phyloP scores from a whole-genome alignment of 2,329 filamentous ascomycete species.

The Penicillium freii region DNA sequence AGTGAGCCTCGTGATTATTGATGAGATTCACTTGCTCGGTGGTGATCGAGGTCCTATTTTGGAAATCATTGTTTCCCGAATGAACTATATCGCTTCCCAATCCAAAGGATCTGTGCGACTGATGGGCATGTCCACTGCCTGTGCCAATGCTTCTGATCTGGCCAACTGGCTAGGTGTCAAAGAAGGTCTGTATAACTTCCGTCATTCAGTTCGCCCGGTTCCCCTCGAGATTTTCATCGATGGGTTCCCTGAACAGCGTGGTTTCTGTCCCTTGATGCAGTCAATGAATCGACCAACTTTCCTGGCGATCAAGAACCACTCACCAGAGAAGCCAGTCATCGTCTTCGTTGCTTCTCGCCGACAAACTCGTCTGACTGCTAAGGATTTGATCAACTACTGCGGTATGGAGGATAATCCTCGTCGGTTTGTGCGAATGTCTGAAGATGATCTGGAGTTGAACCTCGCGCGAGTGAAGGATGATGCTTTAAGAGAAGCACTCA shows the following conservation, averaged over 20 bases:
- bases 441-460: conserved; percentile 87
- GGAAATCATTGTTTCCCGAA: conserved; percentile 87
- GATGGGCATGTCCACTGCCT: conserved; percentile 98
- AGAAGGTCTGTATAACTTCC: conserved; percentile 93
- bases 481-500: conserved; percentile 86
- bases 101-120: conserved; percentile 85
- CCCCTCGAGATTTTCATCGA: conserved; percentile 96
- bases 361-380: conserved; percentile 91
- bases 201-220: conserved; percentile 93
- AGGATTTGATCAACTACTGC: conserved; percentile 94
- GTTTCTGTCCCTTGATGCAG: conserved; percentile 97
- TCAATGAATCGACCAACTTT: conserved; percentile 98
- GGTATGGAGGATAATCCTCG: conserved; percentile 98
- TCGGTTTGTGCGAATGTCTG: conserved; percentile 88
- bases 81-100: conserved; percentile 98
- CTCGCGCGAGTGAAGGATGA: conserved; percentile 91
- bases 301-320: conserved; percentile 92
- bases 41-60: conserved; percentile 95
- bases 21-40: conserved; percentile 96
- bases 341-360: conserved; percentile 95
- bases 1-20: conserved; percentile 94
- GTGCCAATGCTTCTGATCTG: conserved; percentile 89
- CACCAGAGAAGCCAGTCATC: conserved; percentile 93
- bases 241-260: conserved; percentile 89
- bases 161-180: conserved; percentile 97